Evolutionary conservation across 768 basidiomycete species (phyloP).

Genomic region (Nidularia pulvinata): DNA sequence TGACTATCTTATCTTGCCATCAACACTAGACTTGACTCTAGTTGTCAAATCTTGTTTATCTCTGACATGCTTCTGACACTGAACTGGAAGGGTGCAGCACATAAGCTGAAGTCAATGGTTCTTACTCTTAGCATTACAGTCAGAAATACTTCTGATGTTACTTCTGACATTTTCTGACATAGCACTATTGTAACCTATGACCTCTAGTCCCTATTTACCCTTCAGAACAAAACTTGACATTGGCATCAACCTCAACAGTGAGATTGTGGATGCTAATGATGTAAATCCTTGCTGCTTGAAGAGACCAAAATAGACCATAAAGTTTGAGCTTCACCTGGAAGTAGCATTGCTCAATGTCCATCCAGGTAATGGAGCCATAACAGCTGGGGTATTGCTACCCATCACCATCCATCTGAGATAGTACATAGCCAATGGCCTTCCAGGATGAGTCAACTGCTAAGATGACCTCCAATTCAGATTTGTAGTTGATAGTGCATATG

Average conservation of each 20-base stretch:
- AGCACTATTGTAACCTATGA: too few relatives aligned
- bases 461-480: neutral
- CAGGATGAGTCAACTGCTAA: neutral
- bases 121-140: too few relatives aligned
- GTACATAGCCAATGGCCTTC: neutral
- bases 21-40: too few relatives aligned
- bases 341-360: neutral
- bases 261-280: neutral
- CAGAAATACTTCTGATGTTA: too few relatives aligned
- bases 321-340: neutral
- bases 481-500: neutral
- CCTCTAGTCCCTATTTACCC: too few relatives aligned
- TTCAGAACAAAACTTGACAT: too few relatives aligned
- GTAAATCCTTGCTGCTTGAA: neutral
- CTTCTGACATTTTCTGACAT: too few relatives aligned
- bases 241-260: neutral
- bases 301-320: neutral
- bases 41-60: too few relatives aligned
- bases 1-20: too few relatives aligned
- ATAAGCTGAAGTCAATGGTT: too few relatives aligned
- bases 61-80: too few relatives aligned
- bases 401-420: neutral
- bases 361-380: neutral
- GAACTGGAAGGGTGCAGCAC: too few relatives aligned
- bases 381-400: neutral